Conservation (phyloP, 1,284 basidiomycete species). For the Boletus semigastroideus region DNA sequence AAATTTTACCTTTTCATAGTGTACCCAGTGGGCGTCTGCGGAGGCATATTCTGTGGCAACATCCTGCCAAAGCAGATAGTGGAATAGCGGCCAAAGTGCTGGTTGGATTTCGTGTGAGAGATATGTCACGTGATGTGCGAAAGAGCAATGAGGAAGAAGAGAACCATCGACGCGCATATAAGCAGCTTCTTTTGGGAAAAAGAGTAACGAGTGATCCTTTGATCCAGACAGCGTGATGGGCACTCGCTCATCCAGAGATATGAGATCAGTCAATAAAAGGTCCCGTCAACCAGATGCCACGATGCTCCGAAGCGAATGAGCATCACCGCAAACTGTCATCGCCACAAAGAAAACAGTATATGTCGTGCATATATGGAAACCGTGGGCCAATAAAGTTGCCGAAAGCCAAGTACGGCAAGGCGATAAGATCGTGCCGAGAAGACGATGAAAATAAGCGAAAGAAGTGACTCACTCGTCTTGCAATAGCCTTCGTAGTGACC, state of each 20-base stretch:
- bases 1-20: constrained; percentile 28
- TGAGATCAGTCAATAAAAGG: constrained; percentile 8
- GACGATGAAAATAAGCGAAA: background rate
- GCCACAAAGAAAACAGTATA: constrained; percentile 3
- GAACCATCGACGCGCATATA: background rate
- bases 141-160: constrained; percentile 1
- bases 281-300: constrained; percentile 1
- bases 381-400: background rate
- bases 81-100: constrained; percentile 98
- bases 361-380: constrained; percentile 15
- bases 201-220: background rate
- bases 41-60: constrained; percentile 79
- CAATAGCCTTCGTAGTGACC: constrained; percentile 98
- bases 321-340: background rate
- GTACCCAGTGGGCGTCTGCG: constrained; percentile 76
- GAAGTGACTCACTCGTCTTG: constrained; percentile 78
- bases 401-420: background rate
- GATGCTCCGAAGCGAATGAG: constrained; percentile 3
- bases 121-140: background rate
- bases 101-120: constrained; percentile 8
- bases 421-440: constrained; percentile 14
- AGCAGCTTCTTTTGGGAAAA: background rate
- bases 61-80: constrained; percentile 98
- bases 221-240: background rate
- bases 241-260: background rate